Evolutionary conservation across 1,139 yeast genomes (phyloP).

Genomic region (Lodderomyces beijingensis): DNA sequence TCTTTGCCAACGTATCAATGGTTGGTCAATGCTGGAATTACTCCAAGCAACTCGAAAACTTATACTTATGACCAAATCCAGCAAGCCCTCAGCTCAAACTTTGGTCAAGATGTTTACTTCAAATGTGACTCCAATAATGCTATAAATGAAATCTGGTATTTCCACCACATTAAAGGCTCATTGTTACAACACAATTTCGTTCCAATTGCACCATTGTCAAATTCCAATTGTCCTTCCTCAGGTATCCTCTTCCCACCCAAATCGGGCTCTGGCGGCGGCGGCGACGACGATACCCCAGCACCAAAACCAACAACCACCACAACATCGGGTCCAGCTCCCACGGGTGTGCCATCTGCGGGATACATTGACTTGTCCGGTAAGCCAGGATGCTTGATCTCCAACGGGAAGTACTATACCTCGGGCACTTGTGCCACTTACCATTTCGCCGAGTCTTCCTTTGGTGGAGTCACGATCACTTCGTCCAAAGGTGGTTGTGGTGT

Average conservation of each 20-base stretch:
- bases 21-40: conserved; percentile 62
- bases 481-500: conserved; percentile 75
- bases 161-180: conserved; percentile 74
- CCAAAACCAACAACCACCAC: conserved; percentile 13
- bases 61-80: conserved; percentile 64
- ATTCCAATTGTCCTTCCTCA: conserved; percentile 56
- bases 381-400: conserved; percentile 75
- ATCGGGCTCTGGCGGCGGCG: conserved; percentile 24
- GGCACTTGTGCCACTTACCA: conserved; percentile 84
- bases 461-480: conserved; percentile 64
- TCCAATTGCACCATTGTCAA: conserved; percentile 56
- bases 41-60: conserved; percentile 56
- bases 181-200: conserved; percentile 59
- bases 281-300: conserved; percentile 4
- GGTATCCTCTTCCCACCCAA: conserved; percentile 81
- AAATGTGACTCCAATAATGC: conserved; percentile 61
- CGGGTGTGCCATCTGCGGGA: conserved; percentile 30
- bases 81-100: conserved; percentile 55
- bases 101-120: conserved; percentile 62
- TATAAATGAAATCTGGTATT: conserved; percentile 88
- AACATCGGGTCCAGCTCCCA: conserved; percentile 14
- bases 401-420: conserved; percentile 76
- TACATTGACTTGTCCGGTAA: conserved; percentile 51
- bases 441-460: conserved; percentile 45
- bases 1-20: conserved; percentile 69